Percentiles rank a stretch among this genome's conserved stretches.
phyloP scores from a whole-genome alignment of 306 rosid species.

The Lagenaria siceraria region DNA sequence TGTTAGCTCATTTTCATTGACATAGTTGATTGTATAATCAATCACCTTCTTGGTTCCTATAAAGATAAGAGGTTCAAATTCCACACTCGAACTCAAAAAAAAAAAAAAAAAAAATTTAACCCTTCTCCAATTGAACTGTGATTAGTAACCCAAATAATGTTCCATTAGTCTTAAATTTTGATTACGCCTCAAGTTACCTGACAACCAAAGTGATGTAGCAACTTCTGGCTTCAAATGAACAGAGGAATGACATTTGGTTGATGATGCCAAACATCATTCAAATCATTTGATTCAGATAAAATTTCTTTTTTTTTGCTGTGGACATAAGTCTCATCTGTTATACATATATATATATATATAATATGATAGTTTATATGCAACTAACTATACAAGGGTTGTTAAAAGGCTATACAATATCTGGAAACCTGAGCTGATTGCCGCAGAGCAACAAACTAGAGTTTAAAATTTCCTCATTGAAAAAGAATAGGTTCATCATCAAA shows the following conservation, averaged over 20 bases:
- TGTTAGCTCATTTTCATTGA: too few species aligned
- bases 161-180: not conserved
- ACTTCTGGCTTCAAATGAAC: not conserved
- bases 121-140: not conserved
- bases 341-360: not conserved
- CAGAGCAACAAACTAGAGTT: not conserved
- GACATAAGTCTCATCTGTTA: not conserved
- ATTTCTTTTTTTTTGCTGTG: not conserved
- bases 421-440: not conserved
- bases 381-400: not conserved
- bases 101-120: too few species aligned
- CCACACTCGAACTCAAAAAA: too few species aligned
- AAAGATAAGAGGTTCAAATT: too few species aligned
- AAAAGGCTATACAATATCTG: not conserved
- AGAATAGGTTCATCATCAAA: not conserved
- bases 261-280: not conserved
- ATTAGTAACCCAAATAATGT: not conserved
- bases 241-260: not conserved
- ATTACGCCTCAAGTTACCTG: not conserved
- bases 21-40: too few species aligned
- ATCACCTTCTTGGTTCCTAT: too few species aligned
- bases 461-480: not conserved
- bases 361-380: not conserved
- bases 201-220: not conserved
- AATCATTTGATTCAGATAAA: not conserved